These are phyloP conservation scores for Takashimella koratensis DNA, from an alignment of 1,284 basidiomycete species.

Conservation along the genomic window DNA sequence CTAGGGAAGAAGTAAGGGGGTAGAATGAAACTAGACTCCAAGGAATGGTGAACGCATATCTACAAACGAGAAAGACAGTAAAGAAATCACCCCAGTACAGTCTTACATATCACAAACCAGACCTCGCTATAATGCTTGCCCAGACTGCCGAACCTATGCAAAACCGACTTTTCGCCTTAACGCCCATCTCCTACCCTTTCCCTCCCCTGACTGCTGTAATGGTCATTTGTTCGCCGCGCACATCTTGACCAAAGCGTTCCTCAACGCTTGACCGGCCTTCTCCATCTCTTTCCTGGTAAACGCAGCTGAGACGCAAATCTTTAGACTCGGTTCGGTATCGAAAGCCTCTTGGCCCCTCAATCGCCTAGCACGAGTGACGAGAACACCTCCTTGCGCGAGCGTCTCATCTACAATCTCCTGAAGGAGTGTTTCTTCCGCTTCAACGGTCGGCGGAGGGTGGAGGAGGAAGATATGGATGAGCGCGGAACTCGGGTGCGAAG, in stretches of 20 bases:
- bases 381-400: conserved; percentile 64
- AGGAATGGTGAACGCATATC: no score
- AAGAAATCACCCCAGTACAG: no score
- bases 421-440: conserved; percentile 69
- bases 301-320: conserved; percentile 72
- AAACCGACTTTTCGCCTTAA: no score
- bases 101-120: no score
- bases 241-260: conserved; percentile 70
- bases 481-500: conserved; percentile 78
- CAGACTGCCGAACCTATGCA: no score
- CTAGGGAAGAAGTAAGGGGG: no score
- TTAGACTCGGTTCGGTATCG: conserved; percentile 81
- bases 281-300: conserved; percentile 86
- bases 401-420: conserved; percentile 87
- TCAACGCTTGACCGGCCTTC: conserved; percentile 74
- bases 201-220: no score
- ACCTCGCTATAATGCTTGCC: no score
- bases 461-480: conserved; percentile 79
- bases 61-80: no score
- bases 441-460: conserved; percentile 53
- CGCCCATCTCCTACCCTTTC: no score
- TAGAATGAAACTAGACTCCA: no score
- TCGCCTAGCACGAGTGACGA: conserved; percentile 76
- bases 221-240: conserved; percentile 4
- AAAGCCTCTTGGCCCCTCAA: conserved; percentile 74